Evolutionary conservation across 257 asterid genomes (phyloP), one percentile per base, ranked within the genome.

Genomic region (Lantana camara): DNA sequence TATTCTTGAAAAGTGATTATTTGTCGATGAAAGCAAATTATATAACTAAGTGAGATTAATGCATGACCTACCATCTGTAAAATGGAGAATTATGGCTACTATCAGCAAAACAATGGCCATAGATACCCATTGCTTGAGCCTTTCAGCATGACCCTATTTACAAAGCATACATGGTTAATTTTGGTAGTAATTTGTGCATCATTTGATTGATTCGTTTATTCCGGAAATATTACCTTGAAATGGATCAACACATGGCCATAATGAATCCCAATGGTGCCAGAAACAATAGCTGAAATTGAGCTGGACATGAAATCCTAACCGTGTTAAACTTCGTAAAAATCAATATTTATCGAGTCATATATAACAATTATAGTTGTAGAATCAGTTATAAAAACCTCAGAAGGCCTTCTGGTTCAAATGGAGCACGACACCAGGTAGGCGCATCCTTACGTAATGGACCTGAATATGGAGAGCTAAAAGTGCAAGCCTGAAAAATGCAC

Each of bases 321-420:
- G 29, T 13, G 14, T 37, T 34, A 20, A 46, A 41, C 30, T 54
- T 51, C 9, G 9, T 52, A 29, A 60, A 55, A 66, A 57, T 69
- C 61, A 20, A 66, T 50, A 62, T 13, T 34, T 9, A 10, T 15
- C 15, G n/a, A 14, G 20, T 22, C 40, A 9, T 35, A 35, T 4
- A 35, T 35, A 1, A 35, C 9, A 27, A 27, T 27, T 35, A 30
- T 40, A 27, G 19, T 38, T 1, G 13, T 15, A 42, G 21, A 38
- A 24, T 24, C 16, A 14, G 9, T 34, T 13, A 34, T 44, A 3
- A 17, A 55, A 32, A 88, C 96, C 96, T 91, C 60, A 86, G 58
- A 56, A 86, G 72, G 61, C 96, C 96, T 72, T 91, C 95, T 0
- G 98, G 98, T 67, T 91, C 98, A 60, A 89, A 91, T 4, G 96